These are phyloP conservation scores for Hymenoscyphus fraxineus DNA, from an alignment of 2,329 filamentous ascomycete genomes.

Conservation along the genomic window DNA sequence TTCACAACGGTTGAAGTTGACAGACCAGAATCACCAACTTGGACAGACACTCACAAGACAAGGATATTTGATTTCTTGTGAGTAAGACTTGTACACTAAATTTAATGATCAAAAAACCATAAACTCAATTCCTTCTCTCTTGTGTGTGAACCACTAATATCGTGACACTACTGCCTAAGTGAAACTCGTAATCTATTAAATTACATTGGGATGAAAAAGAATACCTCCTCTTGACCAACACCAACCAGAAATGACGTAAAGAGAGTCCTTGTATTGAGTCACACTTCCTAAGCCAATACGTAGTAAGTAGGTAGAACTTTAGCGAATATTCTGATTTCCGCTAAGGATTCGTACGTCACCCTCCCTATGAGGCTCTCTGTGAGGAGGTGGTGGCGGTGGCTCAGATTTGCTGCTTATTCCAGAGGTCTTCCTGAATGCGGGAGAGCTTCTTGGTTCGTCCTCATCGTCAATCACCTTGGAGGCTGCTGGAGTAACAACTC, in stretches of 20 bases:
- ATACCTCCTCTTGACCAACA: background rate
- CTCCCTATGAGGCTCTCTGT: constrained; percentile 18
- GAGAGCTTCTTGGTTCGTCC: constrained; percentile 40
- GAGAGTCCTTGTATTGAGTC: background rate
- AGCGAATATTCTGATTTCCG: constrained; percentile 28
- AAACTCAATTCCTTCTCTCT: background rate
- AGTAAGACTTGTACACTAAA: constrained; percentile 1
- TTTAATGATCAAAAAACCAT: background rate
- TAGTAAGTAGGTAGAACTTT: background rate
- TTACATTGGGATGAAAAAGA: background rate
- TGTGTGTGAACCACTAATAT: background rate
- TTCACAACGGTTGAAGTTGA: background rate
- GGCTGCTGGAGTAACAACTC: constrained; percentile 46
- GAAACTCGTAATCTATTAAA: background rate
- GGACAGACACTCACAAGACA: background rate
- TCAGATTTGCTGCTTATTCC: constrained; percentile 18
- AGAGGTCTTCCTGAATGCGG: constrained; percentile 27
- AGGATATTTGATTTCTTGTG: background rate
- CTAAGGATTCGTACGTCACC: constrained; percentile 22
- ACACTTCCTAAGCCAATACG: background rate
- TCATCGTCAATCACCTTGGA: constrained; percentile 46
- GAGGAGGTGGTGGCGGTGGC: background rate
- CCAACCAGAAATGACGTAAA: background rate
- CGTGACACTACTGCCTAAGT: background rate
- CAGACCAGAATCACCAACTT: background rate